Evolutionary conservation across 176 grass and related monocot species (phyloP).

Genomic region (Eremochloa ophiuroides): DNA sequence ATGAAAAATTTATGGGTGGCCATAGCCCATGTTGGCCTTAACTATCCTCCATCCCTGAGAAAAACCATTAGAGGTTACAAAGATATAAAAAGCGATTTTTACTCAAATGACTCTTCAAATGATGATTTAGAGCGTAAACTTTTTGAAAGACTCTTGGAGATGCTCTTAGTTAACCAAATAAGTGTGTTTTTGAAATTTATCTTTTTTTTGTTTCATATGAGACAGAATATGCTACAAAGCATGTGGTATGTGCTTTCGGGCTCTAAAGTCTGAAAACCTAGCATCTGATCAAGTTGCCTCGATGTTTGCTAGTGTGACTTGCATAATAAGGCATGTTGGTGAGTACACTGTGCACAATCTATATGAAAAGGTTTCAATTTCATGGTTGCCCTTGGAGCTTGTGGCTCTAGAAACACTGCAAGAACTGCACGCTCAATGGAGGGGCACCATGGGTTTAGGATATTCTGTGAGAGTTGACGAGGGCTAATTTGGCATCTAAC

Average conservation of each 20-base stretch:
- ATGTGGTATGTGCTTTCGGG: not conserved
- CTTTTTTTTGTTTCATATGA: not conserved
- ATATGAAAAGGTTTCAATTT: not conserved
- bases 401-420: not conserved
- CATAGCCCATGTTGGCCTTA: no score
- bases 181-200: not conserved
- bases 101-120: not conserved
- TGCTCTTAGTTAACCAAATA: not conserved
- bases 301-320: not conserved
- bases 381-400: not conserved
- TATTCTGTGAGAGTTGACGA: not conserved
- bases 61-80: not conserved
- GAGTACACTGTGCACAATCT: not conserved
- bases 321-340: not conserved
- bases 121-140: not conserved
- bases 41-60: no score
- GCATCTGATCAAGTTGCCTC: not conserved
- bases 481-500: not conserved
- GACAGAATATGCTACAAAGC: not conserved
- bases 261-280: not conserved
- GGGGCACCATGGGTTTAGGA: not conserved
- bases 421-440: not conserved
- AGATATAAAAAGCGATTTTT: not conserved
- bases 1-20: no score
- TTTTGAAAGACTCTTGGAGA: not conserved